phyloP scores from a whole-genome alignment of 176 grass and related monocot species.

The Oryza glumipatula region DNA sequence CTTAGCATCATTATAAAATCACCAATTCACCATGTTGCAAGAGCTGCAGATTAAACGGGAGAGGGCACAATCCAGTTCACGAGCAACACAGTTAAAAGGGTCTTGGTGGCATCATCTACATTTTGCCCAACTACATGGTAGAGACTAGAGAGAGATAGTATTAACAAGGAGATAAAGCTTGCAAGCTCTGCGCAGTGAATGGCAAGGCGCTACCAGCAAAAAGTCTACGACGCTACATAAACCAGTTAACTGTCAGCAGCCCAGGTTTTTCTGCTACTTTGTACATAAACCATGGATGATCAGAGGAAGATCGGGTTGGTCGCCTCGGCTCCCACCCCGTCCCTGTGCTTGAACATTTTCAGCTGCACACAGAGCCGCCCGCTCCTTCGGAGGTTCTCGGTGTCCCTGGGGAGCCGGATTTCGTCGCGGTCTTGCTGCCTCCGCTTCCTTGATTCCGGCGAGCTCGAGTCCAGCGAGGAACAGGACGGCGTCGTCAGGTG shows the following conservation, averaged over 20 bases:
- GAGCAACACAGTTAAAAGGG: not conserved
- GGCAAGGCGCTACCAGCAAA: not conserved
- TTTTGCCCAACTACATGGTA: not conserved
- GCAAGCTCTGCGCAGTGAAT: not conserved
- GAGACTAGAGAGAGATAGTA: not conserved
- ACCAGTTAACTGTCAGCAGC: constrained; percentile 16
- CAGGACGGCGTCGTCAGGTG: constrained; percentile 7
- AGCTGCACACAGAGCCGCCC: constrained; percentile 48
- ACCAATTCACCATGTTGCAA: not conserved
- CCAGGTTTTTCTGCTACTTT: constrained; percentile 13
- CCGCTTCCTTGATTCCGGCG: constrained; percentile 32
- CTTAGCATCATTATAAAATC: not conserved
- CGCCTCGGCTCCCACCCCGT: constrained; percentile 40
- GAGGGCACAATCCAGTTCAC: not conserved
- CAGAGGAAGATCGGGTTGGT: constrained; percentile 40
- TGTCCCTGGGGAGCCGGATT: constrained; percentile 23
- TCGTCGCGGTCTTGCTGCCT: constrained; percentile 7
- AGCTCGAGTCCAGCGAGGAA: constrained; percentile 45
- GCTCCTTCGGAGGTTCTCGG: constrained; percentile 26
- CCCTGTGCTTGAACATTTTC: constrained; percentile 56
- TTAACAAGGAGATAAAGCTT: not conserved
- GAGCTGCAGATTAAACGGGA: constrained; percentile 11
- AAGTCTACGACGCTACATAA: constrained; percentile 9
- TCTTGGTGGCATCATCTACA: not conserved
- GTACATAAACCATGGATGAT: constrained; percentile 29